Evolutionary conservation across 176 grass and related monocot genomes (phyloP).

Genomic region (Poa annua): DNA sequence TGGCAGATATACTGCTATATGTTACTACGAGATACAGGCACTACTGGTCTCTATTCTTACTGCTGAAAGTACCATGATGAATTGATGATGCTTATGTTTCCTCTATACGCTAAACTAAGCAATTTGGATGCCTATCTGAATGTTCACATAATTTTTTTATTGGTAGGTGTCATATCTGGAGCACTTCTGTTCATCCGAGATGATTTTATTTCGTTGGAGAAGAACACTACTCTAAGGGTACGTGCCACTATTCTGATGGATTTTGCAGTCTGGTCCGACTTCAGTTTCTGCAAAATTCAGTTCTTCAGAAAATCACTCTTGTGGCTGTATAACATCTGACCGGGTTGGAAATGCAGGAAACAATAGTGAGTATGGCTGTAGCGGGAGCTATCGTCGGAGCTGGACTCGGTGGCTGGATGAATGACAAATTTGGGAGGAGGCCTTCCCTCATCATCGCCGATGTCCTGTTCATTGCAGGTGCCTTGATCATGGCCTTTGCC

Average conservation of each 20-base stretch:
- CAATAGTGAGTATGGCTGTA: constrained; percentile 97
- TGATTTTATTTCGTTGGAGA: constrained; percentile 74
- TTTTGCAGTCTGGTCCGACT: constrained; percentile 8
- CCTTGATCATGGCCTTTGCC: constrained; percentile 73
- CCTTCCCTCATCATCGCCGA: constrained; percentile 83
- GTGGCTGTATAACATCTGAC: neutral
- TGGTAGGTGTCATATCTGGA: constrained; percentile 95
- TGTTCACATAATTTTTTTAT: neutral
- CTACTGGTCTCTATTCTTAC: neutral
- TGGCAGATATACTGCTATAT: neutral
- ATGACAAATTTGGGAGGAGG: constrained; percentile 83
- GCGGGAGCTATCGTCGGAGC: constrained; percentile 95
- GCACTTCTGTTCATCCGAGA: constrained; percentile 91
- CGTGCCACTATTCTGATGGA: neutral
- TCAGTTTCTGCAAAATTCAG: neutral
- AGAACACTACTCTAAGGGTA: constrained; percentile 79
- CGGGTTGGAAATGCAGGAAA: constrained; percentile 62
- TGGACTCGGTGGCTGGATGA: constrained; percentile 94
- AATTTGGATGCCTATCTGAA: neutral
- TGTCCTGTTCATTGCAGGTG: constrained; percentile 72
- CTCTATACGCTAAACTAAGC: neutral
- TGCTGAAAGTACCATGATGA: neutral
- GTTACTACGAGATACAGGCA: neutral
- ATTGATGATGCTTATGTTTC: neutral
- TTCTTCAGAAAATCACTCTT: constrained; percentile 9